Percentiles rank a stretch among this genome's conserved stretches.
These are phyloP conservation scores for Escovopsis sp. DNA, from an alignment of 2,329 filamentous ascomycete genomes.

Conservation along the genomic window DNA sequence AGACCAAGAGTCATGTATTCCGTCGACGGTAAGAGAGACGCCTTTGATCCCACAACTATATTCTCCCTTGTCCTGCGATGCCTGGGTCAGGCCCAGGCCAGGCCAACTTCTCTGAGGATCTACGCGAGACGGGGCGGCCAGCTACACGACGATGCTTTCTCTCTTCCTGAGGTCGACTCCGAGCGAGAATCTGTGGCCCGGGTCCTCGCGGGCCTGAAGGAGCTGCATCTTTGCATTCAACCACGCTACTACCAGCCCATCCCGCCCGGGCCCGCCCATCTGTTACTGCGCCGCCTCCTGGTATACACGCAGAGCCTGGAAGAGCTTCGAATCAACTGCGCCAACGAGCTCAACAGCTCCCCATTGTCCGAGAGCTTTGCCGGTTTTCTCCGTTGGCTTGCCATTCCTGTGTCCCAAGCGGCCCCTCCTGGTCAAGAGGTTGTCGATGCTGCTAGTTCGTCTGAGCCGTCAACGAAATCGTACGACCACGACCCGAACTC, in stretches of 20 bases:
- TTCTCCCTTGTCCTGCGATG: constrained; percentile 29
- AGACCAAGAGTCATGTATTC: neutral
- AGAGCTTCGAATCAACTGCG: constrained; percentile 37
- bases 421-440: too few relatives aligned
- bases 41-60: constrained; percentile 4
- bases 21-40: too few relatives aligned
- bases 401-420: neutral
- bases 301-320: constrained; percentile 24
- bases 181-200: constrained; percentile 16
- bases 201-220: constrained; percentile 30
- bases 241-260: neutral
- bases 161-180: constrained; percentile 17
- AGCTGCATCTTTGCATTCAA: constrained; percentile 21
- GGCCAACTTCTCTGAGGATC: constrained; percentile 31
- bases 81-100: constrained; percentile 23
- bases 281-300: constrained; percentile 13
- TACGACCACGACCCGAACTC: too few relatives aligned
- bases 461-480: neutral
- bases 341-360: neutral
- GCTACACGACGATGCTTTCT: constrained; percentile 29
- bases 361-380: neutral
- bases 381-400: neutral
- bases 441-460: neutral
- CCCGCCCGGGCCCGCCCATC: neutral
- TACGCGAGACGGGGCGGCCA: constrained; percentile 21